These are phyloP conservation scores for Paramyrothecium roridum DNA, from an alignment of 2,329 filamentous ascomycete genomes.

Conservation along the genomic window DNA sequence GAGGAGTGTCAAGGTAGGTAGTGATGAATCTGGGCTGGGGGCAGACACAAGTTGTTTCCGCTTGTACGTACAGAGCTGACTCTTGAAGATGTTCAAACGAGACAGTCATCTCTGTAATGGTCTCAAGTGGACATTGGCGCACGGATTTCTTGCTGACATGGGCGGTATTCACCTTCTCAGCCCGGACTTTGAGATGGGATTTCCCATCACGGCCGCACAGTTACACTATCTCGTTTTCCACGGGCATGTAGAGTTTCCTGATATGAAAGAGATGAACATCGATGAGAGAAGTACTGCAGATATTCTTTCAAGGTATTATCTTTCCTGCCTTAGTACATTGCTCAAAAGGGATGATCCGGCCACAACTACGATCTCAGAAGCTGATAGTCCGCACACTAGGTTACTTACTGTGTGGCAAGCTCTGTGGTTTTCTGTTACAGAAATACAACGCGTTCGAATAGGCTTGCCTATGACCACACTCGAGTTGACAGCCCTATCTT, in stretches of 20 bases:
- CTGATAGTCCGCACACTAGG: conserved; percentile 1
- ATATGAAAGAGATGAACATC: conserved; percentile 17
- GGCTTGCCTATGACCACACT: conserved; percentile 19
- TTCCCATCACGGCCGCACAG: conserved; percentile 33
- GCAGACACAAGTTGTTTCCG: not conserved
- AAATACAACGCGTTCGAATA: conserved; percentile 10
- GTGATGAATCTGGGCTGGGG: not conserved
- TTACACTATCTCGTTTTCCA: conserved; percentile 24
- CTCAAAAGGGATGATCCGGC: not conserved
- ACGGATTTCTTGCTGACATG: conserved; percentile 38
- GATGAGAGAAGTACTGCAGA: conserved; percentile 26
- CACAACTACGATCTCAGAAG: no score
- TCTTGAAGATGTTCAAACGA: conserved; percentile 3
- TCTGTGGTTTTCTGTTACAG: conserved; percentile 17
- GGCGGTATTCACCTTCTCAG: conserved; percentile 32
- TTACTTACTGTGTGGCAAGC: conserved; percentile 18
- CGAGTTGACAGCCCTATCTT: conserved; percentile 21
- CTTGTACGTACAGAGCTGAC: not conserved
- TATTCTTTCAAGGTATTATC: conserved; percentile 16
- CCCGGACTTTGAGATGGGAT: conserved; percentile 19
- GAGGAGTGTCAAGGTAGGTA: conserved; percentile 22
- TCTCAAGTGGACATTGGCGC: conserved; percentile 30
- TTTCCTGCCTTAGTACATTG: not conserved
- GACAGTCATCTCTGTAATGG: conserved; percentile 4
- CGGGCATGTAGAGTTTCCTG: conserved; percentile 22